A percentile compares a stretch with the other conserved stretches of the same genome.
Evolutionary conservation across 2,329 filamentous ascomycete species (phyloP).

Genomic region (Fusarium mangiferae): DNA sequence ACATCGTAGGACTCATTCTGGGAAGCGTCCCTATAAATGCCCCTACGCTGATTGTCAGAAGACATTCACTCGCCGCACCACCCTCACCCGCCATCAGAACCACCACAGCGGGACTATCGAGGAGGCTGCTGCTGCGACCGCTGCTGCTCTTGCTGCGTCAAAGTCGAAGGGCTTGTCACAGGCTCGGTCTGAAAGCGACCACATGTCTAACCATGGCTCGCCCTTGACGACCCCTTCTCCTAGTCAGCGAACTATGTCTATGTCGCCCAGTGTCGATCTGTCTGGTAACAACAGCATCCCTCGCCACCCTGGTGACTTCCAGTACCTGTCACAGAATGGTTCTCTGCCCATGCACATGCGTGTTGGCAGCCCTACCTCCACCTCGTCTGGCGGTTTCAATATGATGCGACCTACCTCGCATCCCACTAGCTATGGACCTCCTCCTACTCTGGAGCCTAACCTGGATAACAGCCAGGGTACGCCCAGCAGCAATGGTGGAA

Average conservation of each 20-base stretch:
- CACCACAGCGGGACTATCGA: constrained; percentile 96
- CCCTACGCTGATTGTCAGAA: constrained; percentile 98
- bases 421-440: constrained; percentile 83
- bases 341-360: constrained; percentile 86
- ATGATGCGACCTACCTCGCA: constrained; percentile 82
- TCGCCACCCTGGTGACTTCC: constrained; percentile 71
- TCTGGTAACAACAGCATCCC: constrained; percentile 74
- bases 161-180: constrained; percentile 55
- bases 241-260: constrained; percentile 79
- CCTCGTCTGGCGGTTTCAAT: constrained; percentile 67
- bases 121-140: constrained; percentile 89
- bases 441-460: constrained; percentile 85
- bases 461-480: constrained; percentile 79
- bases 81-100: constrained; percentile 93
- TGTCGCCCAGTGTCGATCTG: constrained; percentile 82
- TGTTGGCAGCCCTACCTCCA: constrained; percentile 75
- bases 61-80: constrained; percentile 96
- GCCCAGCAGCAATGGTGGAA: constrained; percentile 77
- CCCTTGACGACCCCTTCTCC: constrained; percentile 85
- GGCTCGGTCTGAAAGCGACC: constrained; percentile 75
- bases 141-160: constrained; percentile 78
- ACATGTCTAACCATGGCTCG: constrained; percentile 76
- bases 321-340: constrained; percentile 78
- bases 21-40: constrained; percentile 96
- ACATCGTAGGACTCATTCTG: constrained; percentile 93